A percentile compares a stretch with the other conserved stretches of the same genome.
phyloP scores from a whole-genome alignment of 768 basidiomycete genomes.

The Psilocybe tampanensis region DNA sequence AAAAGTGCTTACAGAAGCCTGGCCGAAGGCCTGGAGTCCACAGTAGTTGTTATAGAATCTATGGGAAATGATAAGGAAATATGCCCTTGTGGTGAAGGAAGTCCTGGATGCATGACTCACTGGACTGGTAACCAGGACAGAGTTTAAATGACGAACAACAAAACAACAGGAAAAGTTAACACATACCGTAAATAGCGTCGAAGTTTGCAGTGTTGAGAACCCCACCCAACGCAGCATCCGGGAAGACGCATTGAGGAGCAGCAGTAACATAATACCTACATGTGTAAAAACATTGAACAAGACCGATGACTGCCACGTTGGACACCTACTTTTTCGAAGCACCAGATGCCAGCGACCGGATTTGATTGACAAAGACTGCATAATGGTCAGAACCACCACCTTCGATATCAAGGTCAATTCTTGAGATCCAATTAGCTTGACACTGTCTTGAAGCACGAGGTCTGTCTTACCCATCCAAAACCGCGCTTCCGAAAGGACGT shows the following conservation, averaged over 20 bases:
- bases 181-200: conserved; percentile 67
- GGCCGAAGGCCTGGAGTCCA: conserved; percentile 48
- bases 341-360: conserved; percentile 51
- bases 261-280: conserved; percentile 66
- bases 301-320: neutral
- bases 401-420: conserved; percentile 77
- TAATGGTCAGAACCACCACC: conserved; percentile 57
- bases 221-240: conserved; percentile 60
- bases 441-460: neutral
- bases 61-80: conserved; percentile 14
- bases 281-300: neutral
- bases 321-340: conserved; percentile 54
- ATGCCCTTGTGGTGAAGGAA: neutral
- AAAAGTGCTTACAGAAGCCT: conserved; percentile 45
- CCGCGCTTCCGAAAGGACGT: conserved; percentile 71
- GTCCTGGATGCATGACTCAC: conserved; percentile 22
- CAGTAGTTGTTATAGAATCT: conserved; percentile 65
- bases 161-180: neutral
- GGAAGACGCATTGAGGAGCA: conserved; percentile 70
- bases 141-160: neutral
- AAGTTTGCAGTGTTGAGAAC: conserved; percentile 65
- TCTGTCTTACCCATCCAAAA: conserved; percentile 65
- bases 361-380: conserved; percentile 54
- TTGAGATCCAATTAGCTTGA: conserved; percentile 19
- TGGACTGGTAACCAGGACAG: conserved; percentile 30